Conservation (phyloP, 257 asterid species). For the Datura wrightii region DNA sequence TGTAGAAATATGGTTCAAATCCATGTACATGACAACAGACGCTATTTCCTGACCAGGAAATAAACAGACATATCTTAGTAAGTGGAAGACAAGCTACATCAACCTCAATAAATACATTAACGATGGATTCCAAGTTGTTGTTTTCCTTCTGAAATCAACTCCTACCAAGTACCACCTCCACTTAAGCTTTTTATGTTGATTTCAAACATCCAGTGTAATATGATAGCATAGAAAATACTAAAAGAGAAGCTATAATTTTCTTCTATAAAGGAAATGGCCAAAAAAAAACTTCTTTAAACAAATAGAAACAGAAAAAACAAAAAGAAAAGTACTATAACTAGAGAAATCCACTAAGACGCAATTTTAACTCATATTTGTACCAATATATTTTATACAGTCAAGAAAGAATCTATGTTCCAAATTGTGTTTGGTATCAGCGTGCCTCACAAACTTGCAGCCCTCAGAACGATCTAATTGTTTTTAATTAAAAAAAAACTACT, state of each 20-base stretch:
- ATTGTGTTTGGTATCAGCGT: not conserved
- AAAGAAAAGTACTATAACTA: constrained; percentile 1
- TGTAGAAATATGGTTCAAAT: constrained; percentile 92
- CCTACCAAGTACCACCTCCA: not conserved
- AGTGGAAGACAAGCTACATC: constrained; percentile 24
- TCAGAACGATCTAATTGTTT: not conserved
- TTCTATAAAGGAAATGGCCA: not conserved
- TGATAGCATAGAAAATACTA: constrained; percentile 2
- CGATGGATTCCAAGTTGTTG: not conserved
- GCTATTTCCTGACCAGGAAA: constrained; percentile 76
- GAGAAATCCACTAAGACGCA: constrained; percentile 1
- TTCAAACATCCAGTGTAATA: constrained; percentile 5
- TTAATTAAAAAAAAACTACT: not conserved
- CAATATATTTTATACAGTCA: not conserved
- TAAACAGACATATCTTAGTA: constrained; percentile 32
- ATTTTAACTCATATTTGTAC: constrained; percentile 7
- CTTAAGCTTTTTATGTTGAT: not conserved
- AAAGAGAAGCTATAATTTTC: not conserved
- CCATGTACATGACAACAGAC: constrained; percentile 96
- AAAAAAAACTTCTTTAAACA: not conserved
- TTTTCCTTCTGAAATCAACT: constrained; percentile 22
- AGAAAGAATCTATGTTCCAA: not conserved
- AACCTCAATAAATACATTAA: constrained; percentile 10
- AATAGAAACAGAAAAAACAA: constrained; percentile 4
- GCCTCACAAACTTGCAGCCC: not conserved